Evolutionary conservation across 1,139 yeast species (phyloP).

Genomic region (Blastobotrys arbuscula): DNA sequence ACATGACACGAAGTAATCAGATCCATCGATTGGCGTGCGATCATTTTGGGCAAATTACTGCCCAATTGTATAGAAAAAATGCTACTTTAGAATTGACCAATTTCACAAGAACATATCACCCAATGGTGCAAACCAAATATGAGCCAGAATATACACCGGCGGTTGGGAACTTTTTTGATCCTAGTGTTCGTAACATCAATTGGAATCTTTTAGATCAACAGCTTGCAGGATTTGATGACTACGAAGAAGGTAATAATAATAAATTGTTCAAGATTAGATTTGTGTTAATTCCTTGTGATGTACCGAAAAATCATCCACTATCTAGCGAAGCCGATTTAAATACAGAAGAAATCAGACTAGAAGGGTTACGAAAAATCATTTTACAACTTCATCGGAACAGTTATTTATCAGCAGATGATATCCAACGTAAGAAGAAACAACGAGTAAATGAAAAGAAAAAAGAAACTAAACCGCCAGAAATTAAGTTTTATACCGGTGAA

Average conservation of each 20-base stretch:
- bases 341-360: slow-evolving; percentile 80
- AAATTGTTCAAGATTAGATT: slow-evolving; percentile 69
- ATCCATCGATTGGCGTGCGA: slow-evolving; percentile 79
- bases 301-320: slow-evolving; percentile 41
- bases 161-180: slow-evolving; percentile 50
- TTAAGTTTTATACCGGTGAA: slow-evolving; percentile 76
- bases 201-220: slow-evolving; percentile 93
- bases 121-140: slow-evolving; percentile 71
- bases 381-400: slow-evolving; percentile 58
- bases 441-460: slow-evolving; percentile 31
- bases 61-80: slow-evolving; percentile 56
- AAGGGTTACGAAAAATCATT: slow-evolving; percentile 74
- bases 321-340: slow-evolving; percentile 7
- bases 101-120: slow-evolving; percentile 36
- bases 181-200: slow-evolving; percentile 53
- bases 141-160: slow-evolving; percentile 62
- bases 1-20: slow-evolving; percentile 72
- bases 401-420: slow-evolving; percentile 43
- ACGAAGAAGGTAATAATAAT: slow-evolving; percentile 39
- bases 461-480: slow-evolving; percentile 62
- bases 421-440: slow-evolving; percentile 21
- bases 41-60: slow-evolving; percentile 61
- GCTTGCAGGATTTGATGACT: slow-evolving; percentile 83
- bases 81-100: slow-evolving; percentile 26
- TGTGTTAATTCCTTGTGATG: slow-evolving; percentile 68